These are phyloP conservation scores for Colletotrichum kahawae DNA, from an alignment of 2,329 filamentous ascomycete genomes.

Conservation along the genomic window DNA sequence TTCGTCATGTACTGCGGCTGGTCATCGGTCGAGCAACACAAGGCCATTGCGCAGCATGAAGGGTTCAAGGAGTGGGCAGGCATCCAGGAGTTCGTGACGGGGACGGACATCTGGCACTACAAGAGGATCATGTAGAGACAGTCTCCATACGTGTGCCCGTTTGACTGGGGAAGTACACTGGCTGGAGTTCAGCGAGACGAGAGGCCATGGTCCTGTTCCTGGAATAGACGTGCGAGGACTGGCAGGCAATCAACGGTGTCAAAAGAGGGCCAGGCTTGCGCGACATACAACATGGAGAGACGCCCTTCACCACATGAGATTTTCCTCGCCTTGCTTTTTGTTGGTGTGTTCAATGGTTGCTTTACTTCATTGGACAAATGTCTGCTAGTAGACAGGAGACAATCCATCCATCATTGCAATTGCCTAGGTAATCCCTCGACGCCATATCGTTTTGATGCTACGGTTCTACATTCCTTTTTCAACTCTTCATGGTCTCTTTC, in stretches of 20 bases:
- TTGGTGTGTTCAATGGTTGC: conserved; percentile 19
- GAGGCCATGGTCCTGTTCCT: background rate
- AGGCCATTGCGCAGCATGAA: conserved; percentile 30
- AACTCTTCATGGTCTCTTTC: background rate
- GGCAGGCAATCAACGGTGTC: background rate
- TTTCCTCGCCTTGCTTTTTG: background rate
- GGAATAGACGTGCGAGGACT: background rate
- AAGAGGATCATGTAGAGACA: conserved; percentile 30
- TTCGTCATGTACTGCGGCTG: conserved; percentile 46
- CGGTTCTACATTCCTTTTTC: background rate
- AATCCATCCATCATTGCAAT: conserved; percentile 39
- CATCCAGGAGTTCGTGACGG: conserved; percentile 26
- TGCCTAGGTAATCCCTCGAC: conserved; percentile 56
- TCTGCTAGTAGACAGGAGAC: conserved; percentile 28
- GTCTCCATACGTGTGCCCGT: background rate
- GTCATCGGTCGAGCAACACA: conserved; percentile 37
- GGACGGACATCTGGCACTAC: conserved; percentile 35
- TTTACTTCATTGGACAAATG: conserved; percentile 21
- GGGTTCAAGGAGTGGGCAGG: conserved; percentile 28
- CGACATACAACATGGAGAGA: background rate
- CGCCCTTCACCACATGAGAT: background rate
- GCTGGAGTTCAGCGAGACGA: background rate
- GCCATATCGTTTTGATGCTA: conserved; percentile 46
- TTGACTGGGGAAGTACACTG: background rate
- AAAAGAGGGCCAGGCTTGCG: background rate